Base-by-base conservation (phyloP, 108 stramenopile genomes). In the Thalassiosira profunda region DNA sequence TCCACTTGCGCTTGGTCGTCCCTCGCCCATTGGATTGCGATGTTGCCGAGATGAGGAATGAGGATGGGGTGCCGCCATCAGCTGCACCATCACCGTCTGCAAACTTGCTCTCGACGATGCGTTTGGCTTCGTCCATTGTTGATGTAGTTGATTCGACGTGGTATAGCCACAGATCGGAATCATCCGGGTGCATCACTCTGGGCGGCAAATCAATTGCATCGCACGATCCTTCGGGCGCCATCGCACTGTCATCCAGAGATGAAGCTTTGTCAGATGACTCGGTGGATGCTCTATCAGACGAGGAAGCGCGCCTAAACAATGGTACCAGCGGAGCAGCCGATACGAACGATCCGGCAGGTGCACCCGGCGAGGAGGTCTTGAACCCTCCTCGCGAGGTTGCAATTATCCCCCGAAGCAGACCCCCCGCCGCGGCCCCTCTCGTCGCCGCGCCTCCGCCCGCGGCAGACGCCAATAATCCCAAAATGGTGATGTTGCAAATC, bases 51-150 rank as follows among this genome's bases (percentile, higher is more conserved):
- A 79, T 66, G 5, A 79, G 14, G 41, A 79, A 79, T 21, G 77
- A 45, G 26, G 52, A 59, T 41, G 76, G 76, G 17, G 1, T 48
- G 25, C 35, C 26, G 15, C 36, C 17, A 28, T 34, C 36, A 5
- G n/a, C 26, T 17, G n/a, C 28, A 29, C 17, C 2, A 40, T 17
- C 53, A 47, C 55, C 37, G 2, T 42, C 12, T n/a, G 40, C n/a
- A 30, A 65, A 65, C 46, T 66, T 79, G 11, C 45, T 36, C 47
- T 70, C 69, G 15, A 79, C 70, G 30, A 79, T 48, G 10, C 54
- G 47, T 41, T 65, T 79, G 2, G 77, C 77, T 38, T 70, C 77
- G 34, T 79, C 77, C 77, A 79, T 79, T 25, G 77, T 79, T 41
- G 77, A 79, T 30, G 70, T 70, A 4, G 77, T 79, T 5, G 69